These are phyloP conservation scores for Porpolomopsis calyptriformis DNA, from an alignment of 768 basidiomycete genomes.

Conservation along the genomic window DNA sequence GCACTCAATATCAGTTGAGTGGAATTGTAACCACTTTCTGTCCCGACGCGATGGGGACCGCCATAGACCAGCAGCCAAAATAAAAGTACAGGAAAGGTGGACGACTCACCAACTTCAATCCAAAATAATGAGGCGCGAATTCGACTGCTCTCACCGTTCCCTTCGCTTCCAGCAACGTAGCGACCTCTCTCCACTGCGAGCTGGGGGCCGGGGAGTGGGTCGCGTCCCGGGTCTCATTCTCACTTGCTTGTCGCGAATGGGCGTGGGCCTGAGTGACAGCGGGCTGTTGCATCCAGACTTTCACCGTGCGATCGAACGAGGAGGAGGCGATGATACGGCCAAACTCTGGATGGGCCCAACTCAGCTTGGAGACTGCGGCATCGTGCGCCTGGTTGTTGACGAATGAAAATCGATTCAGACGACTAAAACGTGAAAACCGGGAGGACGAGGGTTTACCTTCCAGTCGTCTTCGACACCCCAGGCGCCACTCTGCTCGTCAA, in stretches of 20 bases:
- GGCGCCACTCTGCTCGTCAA: slow-evolving; percentile 59
- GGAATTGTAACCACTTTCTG: too few species aligned
- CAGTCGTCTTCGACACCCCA: slow-evolving; percentile 84
- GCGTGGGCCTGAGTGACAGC: slow-evolving; percentile 18
- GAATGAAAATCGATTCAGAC: neutral
- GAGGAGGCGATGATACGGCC: slow-evolving; percentile 79
- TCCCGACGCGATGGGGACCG: too few species aligned
- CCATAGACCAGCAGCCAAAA: neutral
- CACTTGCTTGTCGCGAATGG: slow-evolving; percentile 18
- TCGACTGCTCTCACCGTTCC: slow-evolving; percentile 80
- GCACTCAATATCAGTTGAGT: too few species aligned
- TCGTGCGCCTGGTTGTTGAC: slow-evolving; percentile 72
- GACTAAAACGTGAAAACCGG: neutral
- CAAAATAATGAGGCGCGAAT: slow-evolving; percentile 81
- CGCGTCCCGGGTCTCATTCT: slow-evolving; percentile 17
- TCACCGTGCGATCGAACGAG: slow-evolving; percentile 85
- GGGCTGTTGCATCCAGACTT: slow-evolving; percentile 76
- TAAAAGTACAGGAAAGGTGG: slow-evolving; percentile 1
- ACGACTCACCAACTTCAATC: slow-evolving; percentile 68
- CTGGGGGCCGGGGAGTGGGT: slow-evolving; percentile 14
- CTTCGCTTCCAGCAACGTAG: slow-evolving; percentile 69
- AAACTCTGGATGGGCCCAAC: slow-evolving; percentile 91
- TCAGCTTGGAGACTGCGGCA: slow-evolving; percentile 71
- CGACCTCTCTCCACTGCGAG: slow-evolving; percentile 64
- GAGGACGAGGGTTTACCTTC: slow-evolving; percentile 49